Evolutionary conservation across 257 asterid species (phyloP).

Genomic region (Hygrophila difformis): DNA sequence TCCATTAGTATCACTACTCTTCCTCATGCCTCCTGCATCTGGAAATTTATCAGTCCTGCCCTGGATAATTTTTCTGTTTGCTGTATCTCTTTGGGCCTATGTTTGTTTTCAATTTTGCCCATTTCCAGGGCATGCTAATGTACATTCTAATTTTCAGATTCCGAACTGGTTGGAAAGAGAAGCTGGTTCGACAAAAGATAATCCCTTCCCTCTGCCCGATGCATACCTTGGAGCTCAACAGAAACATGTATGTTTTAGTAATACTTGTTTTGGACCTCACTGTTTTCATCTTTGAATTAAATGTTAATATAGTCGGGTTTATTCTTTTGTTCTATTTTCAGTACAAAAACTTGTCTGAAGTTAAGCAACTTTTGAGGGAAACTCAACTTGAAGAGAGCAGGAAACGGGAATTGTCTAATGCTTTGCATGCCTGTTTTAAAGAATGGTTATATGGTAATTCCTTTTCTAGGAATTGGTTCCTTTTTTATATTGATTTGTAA

Average conservation of each 20-base stretch:
- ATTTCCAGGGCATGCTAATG: conserved; percentile 10
- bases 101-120: conserved; percentile 4
- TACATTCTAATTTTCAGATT: conserved; percentile 35
- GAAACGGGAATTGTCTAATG: conserved; percentile 76
- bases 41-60: conserved; percentile 2
- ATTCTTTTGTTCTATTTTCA: conserved; percentile 22
- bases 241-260: conserved; percentile 50
- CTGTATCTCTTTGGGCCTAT: conserved; percentile 3
- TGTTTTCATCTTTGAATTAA: not conserved
- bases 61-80: not conserved
- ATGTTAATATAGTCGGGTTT: conserved; percentile 8
- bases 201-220: conserved; percentile 82
- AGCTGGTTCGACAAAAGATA: conserved; percentile 59
- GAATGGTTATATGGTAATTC: conserved; percentile 92
- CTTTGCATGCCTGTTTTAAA: conserved; percentile 78
- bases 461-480: not conserved
- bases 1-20: not conserved
- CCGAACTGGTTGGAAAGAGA: conserved; percentile 78
- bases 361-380: conserved; percentile 67
- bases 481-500: conserved; percentile 3
- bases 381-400: conserved; percentile 78
- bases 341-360: conserved; percentile 64
- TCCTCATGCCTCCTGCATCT: not conserved
- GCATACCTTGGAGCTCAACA: conserved; percentile 73
- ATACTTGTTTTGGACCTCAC: not conserved